Percentiles rank a stretch among this genome's conserved stretches.
Evolutionary conservation across 345 rosid genomes (phyloP).

Genomic region (Populus simonii): DNA sequence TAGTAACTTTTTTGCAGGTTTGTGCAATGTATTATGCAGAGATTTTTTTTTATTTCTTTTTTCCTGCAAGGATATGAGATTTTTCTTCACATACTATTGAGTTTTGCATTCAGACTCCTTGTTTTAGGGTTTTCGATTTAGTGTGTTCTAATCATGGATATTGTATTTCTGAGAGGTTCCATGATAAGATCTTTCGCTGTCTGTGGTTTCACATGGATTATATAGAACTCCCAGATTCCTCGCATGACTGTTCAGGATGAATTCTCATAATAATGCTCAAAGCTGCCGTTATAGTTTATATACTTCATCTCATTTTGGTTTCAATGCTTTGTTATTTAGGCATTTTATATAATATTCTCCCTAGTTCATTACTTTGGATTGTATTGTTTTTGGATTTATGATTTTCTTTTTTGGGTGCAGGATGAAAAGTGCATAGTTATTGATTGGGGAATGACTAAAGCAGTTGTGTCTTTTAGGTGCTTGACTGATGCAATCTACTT

Average conservation of each 20-base stretch:
- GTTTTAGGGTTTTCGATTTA: background rate
- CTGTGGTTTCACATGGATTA: background rate
- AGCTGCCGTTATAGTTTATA: background rate
- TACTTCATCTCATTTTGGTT: background rate
- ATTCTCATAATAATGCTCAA: background rate
- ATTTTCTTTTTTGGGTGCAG: constrained; percentile 39
- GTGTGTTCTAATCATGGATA: background rate
- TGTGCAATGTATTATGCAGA: background rate
- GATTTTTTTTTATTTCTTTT: no score
- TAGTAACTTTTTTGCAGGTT: background rate
- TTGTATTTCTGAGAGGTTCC: background rate
- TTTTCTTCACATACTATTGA: no score
- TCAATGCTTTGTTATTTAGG: background rate
- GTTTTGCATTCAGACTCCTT: no score
- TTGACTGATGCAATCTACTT: constrained; percentile 63
- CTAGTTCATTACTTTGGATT: background rate
- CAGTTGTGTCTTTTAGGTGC: constrained; percentile 51
- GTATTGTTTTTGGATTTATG: background rate
- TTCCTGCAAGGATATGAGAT: no score
- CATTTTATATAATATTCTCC: background rate
- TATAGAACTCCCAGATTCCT: background rate
- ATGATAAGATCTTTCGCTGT: background rate
- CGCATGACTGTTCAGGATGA: background rate
- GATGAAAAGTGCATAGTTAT: constrained; percentile 48
- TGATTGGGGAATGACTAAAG: constrained; percentile 41